Percentiles rank a stretch among this genome's conserved stretches.
These are phyloP conservation scores for Diphasiastrum complanatum DNA, from an alignment of 83 land plant genomes.

Conservation along the genomic window DNA sequence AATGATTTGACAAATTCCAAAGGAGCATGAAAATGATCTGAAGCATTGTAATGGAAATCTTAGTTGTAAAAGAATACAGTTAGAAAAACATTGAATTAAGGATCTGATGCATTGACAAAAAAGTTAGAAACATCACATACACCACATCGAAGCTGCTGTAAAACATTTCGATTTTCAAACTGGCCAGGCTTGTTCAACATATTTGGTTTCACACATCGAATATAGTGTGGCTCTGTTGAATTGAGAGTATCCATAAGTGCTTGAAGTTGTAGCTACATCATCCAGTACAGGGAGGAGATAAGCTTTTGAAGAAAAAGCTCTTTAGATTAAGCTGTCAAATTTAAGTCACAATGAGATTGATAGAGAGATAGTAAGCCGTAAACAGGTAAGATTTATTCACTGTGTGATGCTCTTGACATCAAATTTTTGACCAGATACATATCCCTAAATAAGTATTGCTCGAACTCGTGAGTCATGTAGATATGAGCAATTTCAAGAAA, in stretches of 20 bases:
- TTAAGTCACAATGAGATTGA: neutral
- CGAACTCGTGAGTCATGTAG: no score
- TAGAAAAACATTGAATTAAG: no score
- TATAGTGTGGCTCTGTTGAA: constrained; percentile 3
- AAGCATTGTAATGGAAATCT: no score
- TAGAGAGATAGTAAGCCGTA: neutral
- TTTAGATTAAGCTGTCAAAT: no score
- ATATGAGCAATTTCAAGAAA: no score
- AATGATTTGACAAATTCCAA: no score
- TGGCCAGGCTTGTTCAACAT: neutral
- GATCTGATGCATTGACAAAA: no score
- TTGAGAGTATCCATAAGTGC: constrained; percentile 12
- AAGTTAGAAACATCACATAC: neutral
- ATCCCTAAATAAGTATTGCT: neutral
- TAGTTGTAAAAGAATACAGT: no score
- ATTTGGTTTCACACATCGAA: neutral
- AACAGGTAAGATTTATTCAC: no score
- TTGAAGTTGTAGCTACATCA: constrained; percentile 10
- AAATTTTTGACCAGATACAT: neutral
- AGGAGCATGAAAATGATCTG: no score
- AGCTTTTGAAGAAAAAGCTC: no score
- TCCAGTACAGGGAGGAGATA: no score
- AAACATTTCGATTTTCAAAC: neutral
- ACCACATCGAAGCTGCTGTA: constrained; percentile 7
- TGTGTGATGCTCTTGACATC: neutral